These are phyloP conservation scores for Geranium brycei DNA, from an alignment of 345 rosid genomes.

Conservation along the genomic window DNA sequence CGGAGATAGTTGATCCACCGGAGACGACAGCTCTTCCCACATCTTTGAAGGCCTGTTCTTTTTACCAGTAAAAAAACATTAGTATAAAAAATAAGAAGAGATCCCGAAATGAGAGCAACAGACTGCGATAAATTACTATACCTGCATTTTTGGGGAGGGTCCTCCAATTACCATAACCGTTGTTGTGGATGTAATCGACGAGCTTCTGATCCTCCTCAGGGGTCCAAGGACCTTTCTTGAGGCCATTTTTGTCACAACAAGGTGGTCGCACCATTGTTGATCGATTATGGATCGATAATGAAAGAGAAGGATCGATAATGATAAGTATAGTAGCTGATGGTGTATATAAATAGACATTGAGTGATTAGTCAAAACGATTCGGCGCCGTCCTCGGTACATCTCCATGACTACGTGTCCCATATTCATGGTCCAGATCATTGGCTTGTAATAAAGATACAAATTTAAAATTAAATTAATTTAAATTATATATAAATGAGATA, in stretches of 20 bases:
- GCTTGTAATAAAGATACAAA: too few species aligned
- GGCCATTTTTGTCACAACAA: constrained; percentile 69
- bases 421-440: too few species aligned
- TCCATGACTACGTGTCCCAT: constrained; percentile 50
- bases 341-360: constrained; percentile 24
- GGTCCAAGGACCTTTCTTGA: constrained; percentile 89
- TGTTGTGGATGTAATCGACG: constrained; percentile 51
- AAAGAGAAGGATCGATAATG: constrained; percentile 14
- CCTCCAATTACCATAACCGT: constrained; percentile 85
- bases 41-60: constrained; percentile 39
- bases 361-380: constrained; percentile 54
- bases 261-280: constrained; percentile 55
- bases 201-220: constrained; percentile 71
- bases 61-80: not conserved
- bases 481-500: too few species aligned
- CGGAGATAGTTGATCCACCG: constrained; percentile 74
- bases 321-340: not conserved
- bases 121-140: not conserved
- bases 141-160: constrained; percentile 85
- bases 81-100: too few species aligned
- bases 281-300: not conserved
- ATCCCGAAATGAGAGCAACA: too few species aligned
- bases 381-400: constrained; percentile 69
- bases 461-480: too few species aligned
- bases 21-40: constrained; percentile 69